phyloP scores from a whole-genome alignment of 345 rosid species.

The Psidium friedrichsthalianum region DNA sequence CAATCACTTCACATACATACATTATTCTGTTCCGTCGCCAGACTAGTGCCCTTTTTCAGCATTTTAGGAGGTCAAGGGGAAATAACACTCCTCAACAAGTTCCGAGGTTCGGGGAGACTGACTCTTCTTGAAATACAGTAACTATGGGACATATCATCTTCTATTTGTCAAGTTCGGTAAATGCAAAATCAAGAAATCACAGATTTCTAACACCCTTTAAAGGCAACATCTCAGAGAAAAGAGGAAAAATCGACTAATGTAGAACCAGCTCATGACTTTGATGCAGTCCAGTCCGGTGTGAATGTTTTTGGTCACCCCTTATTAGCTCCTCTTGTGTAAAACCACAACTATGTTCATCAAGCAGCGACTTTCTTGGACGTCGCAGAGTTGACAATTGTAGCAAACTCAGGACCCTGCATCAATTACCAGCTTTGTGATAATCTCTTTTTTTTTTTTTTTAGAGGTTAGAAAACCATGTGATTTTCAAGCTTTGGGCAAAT shows the following conservation, averaged over 20 bases:
- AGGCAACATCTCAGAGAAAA: not conserved
- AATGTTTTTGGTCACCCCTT: not conserved
- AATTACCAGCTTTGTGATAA: not conserved
- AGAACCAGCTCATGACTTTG: not conserved
- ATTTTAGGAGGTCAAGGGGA: not conserved
- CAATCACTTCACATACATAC: not conserved
- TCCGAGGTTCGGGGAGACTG: not conserved
- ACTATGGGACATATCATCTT: not conserved
- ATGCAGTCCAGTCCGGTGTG: slow-evolving; percentile 1
- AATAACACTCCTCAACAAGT: not conserved
- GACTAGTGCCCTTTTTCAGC: not conserved
- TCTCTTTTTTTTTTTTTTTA: not conserved
- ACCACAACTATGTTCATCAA: slow-evolving; percentile 14
- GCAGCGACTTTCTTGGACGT: slow-evolving; percentile 86
- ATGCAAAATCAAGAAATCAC: not conserved
- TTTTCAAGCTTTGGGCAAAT: not conserved
- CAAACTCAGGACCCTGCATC: slow-evolving; percentile 91
- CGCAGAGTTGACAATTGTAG: slow-evolving; percentile 82
- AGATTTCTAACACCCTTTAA: not conserved
- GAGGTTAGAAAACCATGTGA: not conserved
- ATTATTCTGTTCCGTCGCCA: not conserved
- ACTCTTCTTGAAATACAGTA: not conserved
- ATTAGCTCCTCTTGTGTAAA: slow-evolving; percentile 1
- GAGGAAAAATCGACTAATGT: not conserved
- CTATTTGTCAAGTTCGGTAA: not conserved